Base-by-base conservation (phyloP, 2,329 filamentous ascomycete genomes). In the Colletotrichum abscissum region DNA sequence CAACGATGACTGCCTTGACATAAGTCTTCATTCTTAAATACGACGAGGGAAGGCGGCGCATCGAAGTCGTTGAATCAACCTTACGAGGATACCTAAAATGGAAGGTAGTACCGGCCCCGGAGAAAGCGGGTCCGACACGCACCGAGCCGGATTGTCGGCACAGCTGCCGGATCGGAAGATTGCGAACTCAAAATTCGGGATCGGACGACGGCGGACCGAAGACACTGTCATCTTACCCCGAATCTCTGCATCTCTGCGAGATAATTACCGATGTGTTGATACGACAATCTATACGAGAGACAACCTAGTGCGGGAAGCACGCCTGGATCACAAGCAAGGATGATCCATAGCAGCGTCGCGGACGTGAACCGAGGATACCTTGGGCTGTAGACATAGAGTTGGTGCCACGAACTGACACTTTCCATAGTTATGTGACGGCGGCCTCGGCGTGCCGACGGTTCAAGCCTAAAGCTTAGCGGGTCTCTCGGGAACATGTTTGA, bases 41-140 rank as follows among this genome's bases (percentile, higher is more conserved):
- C 16, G 42, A 19, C 7, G 19, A 28, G 26, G 3, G 26, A 35
- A 11, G n/a, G n/a, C 11, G 22, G n/a, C 30, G n/a, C 12, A 24
- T 22, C 19, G 42, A 54, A 26, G 60, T 54, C 46, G 60, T 63
- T 35, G 12, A 26, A 54, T 54, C n/a, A 63, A 24, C 22, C 42
- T 63, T 52, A 49, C 42, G 42, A 30, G n/a, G 42, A 30, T 19
- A 19, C 46, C 28, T 7, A 54, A 63, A 54, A 54, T 28, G 60
- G 60, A 63, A 63, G 60, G 60, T 63, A 19, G 46, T 49, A 63
- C 28, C n/a, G 60, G n/a, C 19, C n/a, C 42, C 42, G n/a, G 19
- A 54, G 12, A 26, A 49, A n/a, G 60, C 52, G 60, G 60, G 59
- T n/a, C 30, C 46, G 58, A 19, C 11, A 12, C 46, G n/a, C 60